Conservation (phyloP, 306 rosid species). For the Lupinus albus region DNA sequence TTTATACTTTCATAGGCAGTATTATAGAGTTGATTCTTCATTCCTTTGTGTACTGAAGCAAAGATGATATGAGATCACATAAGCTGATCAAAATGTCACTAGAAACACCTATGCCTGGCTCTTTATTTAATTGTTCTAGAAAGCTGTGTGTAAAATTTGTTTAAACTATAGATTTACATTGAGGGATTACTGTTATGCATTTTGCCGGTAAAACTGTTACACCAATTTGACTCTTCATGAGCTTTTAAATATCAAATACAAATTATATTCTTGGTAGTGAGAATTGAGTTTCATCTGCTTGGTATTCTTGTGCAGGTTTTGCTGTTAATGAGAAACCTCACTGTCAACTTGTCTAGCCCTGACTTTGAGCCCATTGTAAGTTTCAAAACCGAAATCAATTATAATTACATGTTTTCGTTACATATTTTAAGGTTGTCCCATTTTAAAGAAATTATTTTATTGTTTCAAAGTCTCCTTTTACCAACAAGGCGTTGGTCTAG, state of each 20-base stretch:
- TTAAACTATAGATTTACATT: not conserved
- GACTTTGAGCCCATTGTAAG: conserved; percentile 72
- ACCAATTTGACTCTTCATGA: conserved; percentile 23
- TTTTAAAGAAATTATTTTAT: not conserved
- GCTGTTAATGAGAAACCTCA: conserved; percentile 81
- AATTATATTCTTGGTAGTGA: conserved; percentile 2
- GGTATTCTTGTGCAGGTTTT: conserved; percentile 67
- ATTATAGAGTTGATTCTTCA: conserved; percentile 10
- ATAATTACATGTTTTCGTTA: conserved; percentile 5
- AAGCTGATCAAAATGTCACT: conserved; percentile 1
- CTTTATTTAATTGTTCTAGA: conserved; percentile 7
- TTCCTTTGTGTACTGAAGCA: conserved; percentile 2
- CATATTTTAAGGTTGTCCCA: not conserved
- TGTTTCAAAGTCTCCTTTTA: conserved; percentile 16
- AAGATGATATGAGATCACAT: not conserved
- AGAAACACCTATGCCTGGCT: not conserved
- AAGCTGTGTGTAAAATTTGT: conserved; percentile 7
- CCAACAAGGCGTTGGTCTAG: no score
- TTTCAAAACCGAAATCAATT: conserved; percentile 26
- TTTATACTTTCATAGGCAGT: not conserved
- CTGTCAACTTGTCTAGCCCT: conserved; percentile 67
- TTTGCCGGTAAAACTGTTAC: not conserved
- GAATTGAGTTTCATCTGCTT: conserved; percentile 16
- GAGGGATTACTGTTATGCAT: not conserved
- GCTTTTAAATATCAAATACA: conserved; percentile 1